Evolutionary conservation across 2,329 filamentous ascomycete species (phyloP).

Genomic region (Sporothrix schenckii): DNA sequence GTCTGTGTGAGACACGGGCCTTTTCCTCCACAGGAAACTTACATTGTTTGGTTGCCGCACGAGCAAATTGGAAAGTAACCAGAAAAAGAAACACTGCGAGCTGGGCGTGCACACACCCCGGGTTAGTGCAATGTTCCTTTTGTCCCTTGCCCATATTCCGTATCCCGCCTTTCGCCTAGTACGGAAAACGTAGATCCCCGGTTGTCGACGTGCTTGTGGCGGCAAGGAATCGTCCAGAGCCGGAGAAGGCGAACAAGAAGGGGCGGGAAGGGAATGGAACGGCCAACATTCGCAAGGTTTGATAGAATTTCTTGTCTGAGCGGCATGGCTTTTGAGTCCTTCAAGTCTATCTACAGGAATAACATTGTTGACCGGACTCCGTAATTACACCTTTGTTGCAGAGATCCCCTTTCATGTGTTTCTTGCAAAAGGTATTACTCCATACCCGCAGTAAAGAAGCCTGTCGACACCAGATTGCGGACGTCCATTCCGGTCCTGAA

Average conservation of each 20-base stretch:
- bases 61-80: background rate
- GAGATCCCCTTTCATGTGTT: background rate
- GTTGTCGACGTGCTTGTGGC: background rate
- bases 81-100: background rate
- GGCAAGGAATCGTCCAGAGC: slow-evolving; percentile 15
- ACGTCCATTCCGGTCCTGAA: background rate
- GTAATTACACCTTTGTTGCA: too few relatives aligned
- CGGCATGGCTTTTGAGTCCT: slow-evolving; percentile 17
- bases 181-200: slow-evolving; percentile 18
- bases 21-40: slow-evolving; percentile 8
- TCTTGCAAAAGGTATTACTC: slow-evolving; percentile 10
- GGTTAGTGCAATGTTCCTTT: background rate
- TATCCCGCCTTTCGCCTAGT: slow-evolving; percentile 25
- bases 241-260: slow-evolving; percentile 27
- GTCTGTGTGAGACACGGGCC: slow-evolving; percentile 13
- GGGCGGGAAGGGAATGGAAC: slow-evolving; percentile 25
- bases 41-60: slow-evolving; percentile 23
- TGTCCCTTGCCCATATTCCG: slow-evolving; percentile 23
- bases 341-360: too few relatives aligned
- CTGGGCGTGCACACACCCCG: background rate
- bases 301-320: background rate
- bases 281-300: background rate
- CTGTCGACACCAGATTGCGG: background rate
- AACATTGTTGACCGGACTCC: too few relatives aligned
- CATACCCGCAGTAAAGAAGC: background rate